Evolutionary conservation across 2,329 filamentous ascomycete genomes (phyloP).

Genomic region (Paraphoma sp.): DNA sequence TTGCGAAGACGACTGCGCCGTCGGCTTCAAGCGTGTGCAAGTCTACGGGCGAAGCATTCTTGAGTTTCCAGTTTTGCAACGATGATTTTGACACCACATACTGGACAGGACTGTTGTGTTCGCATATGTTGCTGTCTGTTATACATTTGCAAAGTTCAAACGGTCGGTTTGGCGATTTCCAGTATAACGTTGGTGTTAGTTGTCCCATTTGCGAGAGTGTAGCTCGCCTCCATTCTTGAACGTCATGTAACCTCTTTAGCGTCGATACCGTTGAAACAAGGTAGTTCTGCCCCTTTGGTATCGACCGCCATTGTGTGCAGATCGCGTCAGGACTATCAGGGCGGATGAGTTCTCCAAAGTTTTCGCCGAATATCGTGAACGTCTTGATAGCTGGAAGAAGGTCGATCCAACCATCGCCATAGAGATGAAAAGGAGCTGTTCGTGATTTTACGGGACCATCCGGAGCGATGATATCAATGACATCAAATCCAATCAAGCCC

Average conservation of each 20-base stretch:
- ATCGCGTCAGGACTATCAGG: neutral
- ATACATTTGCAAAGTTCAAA: neutral
- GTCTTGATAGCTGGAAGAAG: constrained; percentile 1
- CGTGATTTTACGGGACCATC: neutral
- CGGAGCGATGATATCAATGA: constrained; percentile 4
- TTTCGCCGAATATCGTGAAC: constrained; percentile 1
- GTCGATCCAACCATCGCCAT: constrained; percentile 3
- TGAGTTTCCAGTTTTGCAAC: neutral
- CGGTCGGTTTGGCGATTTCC: neutral
- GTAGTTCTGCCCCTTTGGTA: neutral
- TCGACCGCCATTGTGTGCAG: neutral
- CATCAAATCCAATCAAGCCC: neutral
- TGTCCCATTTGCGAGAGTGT: neutral
- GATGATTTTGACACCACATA: neutral
- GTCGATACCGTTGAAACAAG: neutral
- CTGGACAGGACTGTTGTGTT: neutral
- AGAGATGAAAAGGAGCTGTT: neutral
- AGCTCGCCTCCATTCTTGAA: neutral
- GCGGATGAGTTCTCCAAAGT: constrained; percentile 5
- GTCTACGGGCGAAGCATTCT: neutral
- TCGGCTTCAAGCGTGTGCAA: neutral
- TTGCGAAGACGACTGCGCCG: neutral
- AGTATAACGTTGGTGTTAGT: neutral
- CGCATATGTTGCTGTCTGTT: neutral
- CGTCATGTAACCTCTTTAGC: neutral